Evolutionary conservation across 2,329 filamentous ascomycete genomes (phyloP), one percentile per base, ranked within the genome.

Genomic region (Dactylellina sp.): DNA sequence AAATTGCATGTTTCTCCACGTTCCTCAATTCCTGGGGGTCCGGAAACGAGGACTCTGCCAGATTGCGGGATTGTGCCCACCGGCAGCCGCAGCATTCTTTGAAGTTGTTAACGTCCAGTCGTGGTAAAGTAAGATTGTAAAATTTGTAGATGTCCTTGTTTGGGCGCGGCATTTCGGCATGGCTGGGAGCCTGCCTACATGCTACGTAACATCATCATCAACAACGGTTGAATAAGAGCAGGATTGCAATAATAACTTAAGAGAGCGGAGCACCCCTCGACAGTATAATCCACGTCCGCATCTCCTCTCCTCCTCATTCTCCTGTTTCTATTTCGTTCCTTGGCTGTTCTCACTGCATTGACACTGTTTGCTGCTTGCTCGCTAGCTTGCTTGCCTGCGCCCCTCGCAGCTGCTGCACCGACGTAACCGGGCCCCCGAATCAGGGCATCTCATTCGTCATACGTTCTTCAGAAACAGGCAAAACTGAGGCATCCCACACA

Each of bases 361-460:
- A 32, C 5, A 32, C 28, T 32, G 28, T 55, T 39, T 47, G n/a
- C 50, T 53, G 32, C 28, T n/a, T 2, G 9, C 50, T 39, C 5
- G 53, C 35, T 44, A 5, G 16, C 25, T 20, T 49, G 2, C 37
- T 50, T 57, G 44, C n/a, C 16, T 32, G 37, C 53, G 63, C 63
- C 63, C 63, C 63, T 68, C 63, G 63, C 63, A 59, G 47, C 25
- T 49, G 46, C 53, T 68, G 52, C 24, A 28, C 22, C 53, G 53
- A 60, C 63, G 63, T 68, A 68, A 44, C 28, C 28, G 63, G 39
- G 20, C 50, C 14, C 12, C 53, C 55, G 55, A 61, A 61, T 60
- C 64, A 70, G 56, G 64, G 55, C 59, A 61, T 70, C 37, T 70
- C 55, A 70, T 70, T 70, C 64, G 64, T 70, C 64, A 70, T 70